Evolutionary conservation across 208 protist genomes (phyloP).

Genomic region (Trypanosoma brucei): DNA sequence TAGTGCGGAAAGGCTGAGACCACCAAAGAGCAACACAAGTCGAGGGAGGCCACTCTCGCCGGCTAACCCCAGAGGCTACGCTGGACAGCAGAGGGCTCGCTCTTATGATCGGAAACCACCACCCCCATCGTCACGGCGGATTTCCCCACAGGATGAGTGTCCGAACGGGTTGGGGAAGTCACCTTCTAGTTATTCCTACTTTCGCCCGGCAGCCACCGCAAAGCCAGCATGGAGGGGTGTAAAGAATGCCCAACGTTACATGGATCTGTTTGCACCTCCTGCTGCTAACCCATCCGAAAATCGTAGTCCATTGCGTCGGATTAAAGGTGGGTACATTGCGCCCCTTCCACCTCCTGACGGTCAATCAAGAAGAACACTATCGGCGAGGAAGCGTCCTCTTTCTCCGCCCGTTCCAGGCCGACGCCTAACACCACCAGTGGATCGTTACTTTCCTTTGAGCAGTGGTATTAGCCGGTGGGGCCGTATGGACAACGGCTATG

Average conservation of each 20-base stretch:
- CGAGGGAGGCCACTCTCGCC: neutral
- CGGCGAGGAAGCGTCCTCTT: neutral
- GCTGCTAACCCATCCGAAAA: neutral
- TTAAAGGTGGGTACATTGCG: neutral
- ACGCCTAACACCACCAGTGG: neutral
- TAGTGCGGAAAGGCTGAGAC: neutral
- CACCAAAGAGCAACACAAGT: neutral
- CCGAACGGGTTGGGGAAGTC: too few species aligned
- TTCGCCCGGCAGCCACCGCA: too few species aligned
- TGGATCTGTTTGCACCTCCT: neutral
- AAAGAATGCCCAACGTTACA: too few species aligned
- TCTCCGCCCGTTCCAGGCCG: neutral
- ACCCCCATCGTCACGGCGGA: too few species aligned
- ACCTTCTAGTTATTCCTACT: too few species aligned
- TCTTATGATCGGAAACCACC: neutral
- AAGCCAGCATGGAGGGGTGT: too few species aligned
- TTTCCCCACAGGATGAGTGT: too few species aligned
- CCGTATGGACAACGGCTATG: conserved; percentile 12
- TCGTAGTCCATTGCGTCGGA: neutral
- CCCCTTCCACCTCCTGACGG: neutral
- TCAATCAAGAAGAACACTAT: neutral
- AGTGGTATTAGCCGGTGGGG: conserved; percentile 2
- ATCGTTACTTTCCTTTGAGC: neutral
- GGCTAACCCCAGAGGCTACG: neutral
- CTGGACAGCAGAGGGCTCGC: neutral